phyloP scores from a whole-genome alignment of 2,329 filamentous ascomycete species.

The Fusarium sp. region DNA sequence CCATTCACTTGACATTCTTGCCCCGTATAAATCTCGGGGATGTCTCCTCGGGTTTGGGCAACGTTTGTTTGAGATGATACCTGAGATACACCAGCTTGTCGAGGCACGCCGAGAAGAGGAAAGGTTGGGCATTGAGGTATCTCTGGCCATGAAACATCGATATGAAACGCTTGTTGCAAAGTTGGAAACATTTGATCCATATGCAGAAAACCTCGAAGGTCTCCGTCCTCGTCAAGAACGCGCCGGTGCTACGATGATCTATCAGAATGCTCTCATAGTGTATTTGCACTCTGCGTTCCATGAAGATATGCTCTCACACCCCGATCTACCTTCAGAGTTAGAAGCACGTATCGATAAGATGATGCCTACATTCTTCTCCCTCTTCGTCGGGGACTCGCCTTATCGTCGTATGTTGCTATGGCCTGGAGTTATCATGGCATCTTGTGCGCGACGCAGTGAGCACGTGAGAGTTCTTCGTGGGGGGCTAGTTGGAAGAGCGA shows the following conservation, averaged over 20 bases:
- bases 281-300: conserved; percentile 1
- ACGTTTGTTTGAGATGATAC: conserved; percentile 1
- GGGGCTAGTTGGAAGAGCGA: neutral
- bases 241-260: neutral
- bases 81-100: conserved; percentile 1
- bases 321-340: neutral
- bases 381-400: conserved; percentile 1
- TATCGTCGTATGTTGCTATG: conserved; percentile 14
- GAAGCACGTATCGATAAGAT: neutral
- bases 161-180: neutral
- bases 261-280: conserved; percentile 1
- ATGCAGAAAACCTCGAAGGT: neutral
- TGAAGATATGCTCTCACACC: neutral
- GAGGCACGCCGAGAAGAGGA: conserved; percentile 1
- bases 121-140: accelerated
- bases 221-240: neutral
- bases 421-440: conserved; percentile 13
- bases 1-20: neutral
- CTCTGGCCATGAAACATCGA: accelerated
- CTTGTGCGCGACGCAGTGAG: neutral
- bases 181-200: neutral
- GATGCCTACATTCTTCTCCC: neutral
- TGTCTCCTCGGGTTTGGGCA: neutral
- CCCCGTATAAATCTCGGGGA: neutral
- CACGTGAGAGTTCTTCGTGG: neutral